Conservation (phyloP, 2,329 filamentous ascomycete species). For the Penicillium sp. region DNA sequence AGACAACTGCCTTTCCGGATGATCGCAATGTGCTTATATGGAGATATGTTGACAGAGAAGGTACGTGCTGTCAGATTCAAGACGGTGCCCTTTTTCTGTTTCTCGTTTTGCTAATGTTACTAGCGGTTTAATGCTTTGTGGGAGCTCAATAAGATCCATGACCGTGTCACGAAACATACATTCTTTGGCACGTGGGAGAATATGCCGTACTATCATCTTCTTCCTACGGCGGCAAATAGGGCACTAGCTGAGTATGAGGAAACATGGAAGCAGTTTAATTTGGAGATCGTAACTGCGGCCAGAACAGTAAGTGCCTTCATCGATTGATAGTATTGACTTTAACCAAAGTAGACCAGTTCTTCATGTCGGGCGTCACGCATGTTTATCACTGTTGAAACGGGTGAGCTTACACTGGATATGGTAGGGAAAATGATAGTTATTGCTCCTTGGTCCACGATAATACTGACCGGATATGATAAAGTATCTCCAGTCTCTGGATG, state of each 20-base stretch:
- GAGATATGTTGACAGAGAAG: background rate
- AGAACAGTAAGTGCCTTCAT: background rate
- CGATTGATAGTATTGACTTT: background rate
- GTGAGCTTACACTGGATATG: background rate
- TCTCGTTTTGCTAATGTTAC: background rate
- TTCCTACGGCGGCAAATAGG: background rate
- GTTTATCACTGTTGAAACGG: background rate
- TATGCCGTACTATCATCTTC: background rate
- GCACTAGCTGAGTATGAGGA: background rate
- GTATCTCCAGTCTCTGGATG: slow-evolving; percentile 1
- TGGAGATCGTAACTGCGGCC: background rate
- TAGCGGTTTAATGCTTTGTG: background rate
- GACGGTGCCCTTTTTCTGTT: too few species aligned
- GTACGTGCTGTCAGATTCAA: background rate
- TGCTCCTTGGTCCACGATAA: background rate
- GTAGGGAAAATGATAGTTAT: background rate
- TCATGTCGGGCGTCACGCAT: background rate
- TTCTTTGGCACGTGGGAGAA: background rate
- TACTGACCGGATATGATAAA: background rate
- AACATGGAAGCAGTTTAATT: background rate
- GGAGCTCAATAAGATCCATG: background rate
- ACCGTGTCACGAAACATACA: background rate
- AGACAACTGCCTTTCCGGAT: background rate
- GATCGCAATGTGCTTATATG: background rate
- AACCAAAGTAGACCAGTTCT: background rate